Base-by-base conservation (phyloP, 371 early-diverging fungal genomes). In the Mucor velutinosus region DNA sequence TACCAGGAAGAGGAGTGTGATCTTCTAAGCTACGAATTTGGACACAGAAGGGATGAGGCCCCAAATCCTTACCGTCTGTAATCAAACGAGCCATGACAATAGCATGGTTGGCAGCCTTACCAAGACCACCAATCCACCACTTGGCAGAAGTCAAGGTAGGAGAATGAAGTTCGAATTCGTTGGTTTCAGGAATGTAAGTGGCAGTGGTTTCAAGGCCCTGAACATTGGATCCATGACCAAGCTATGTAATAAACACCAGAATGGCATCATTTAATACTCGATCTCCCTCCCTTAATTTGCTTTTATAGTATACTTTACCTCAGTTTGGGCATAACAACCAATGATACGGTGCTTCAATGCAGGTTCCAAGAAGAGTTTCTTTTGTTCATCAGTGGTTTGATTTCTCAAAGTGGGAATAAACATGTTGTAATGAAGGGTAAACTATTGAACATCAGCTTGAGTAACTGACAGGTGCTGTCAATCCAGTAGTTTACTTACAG, bases 81-180 rank as follows among this genome's bases (percentile, higher is more conserved):
- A 93, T 84, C 51, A 97, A 75, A 63, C 90, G 89, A 19, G 96
- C 97, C 86, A 93, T 92, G 11, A 97, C 94, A 66, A 92, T 85
- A 15, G 93, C 92, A 76, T 95, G 94, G 49, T 91, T 97, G 8
- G 87, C 85, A 17, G 77, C 77, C 55, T 84, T 84, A 56, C 86
- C 89, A 27, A 87, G 76, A 45, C 93, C 92, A 53, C 97, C 97
- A 47, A 93, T 90, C 97, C 97, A 97, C 89, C 93, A 96, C 72
- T 97, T 97, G 49, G 83, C 78, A 15, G 93, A 75, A 41, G 94
- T 90, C 55, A 95, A 76, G 25, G 84, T 86, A 27, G 95, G 95
- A 32, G 92, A 90, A 77, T 95, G 90, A 64, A 96, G 81, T 66
- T 93, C 94, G 64, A 90, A 95, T 73, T 93, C 92, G 64, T 93